Base-by-base conservation (phyloP, 805 yeast genomes). In the Ogataea zsoltii region DNA sequence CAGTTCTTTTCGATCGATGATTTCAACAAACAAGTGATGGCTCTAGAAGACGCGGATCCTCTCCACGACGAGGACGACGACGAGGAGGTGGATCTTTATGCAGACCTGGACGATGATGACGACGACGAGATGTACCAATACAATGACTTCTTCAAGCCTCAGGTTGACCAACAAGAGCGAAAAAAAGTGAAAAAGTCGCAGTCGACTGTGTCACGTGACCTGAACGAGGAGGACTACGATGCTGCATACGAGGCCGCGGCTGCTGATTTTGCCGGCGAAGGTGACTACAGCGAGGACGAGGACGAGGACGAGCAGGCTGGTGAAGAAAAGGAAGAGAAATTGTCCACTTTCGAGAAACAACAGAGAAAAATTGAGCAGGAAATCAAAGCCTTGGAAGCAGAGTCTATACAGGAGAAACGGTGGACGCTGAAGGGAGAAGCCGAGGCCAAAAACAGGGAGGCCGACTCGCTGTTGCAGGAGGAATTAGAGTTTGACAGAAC, bases 401-500 rank as follows among this genome's bases (percentile, higher is more conserved):
- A 91, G 63, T 83, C 94, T 14, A 82, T 92, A 25, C 94, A 91
- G 3, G 92, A 85, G 46, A 92, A 94, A 70, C 82, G 82, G 58
- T 92, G 99, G 99, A 82, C 96, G 7, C 76, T 92, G 79, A 85
- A 83, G 57, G 99, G 99, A 68, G 99, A 94, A 68, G 90, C 88
- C 1, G 77, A 78, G 46, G 87, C 90, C 2, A 80, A 77, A 50
- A 85, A 84, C 54, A 77, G 99, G 61, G 96, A 96, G 7, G 72
- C 74, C 35, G 97, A 94, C 69, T 84, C 97, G 1, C 71, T 94
- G 32, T 66, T 94, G 46, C 84, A 83, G 34, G 96, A 87, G 57
- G 89, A 78, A 33, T 70, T 92, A 43, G 95, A 90, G 54, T 94
- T 92, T 60, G 99, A 92, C 57, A 79, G 98, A 59, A 88, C 90